Evolutionary conservation across 1,284 basidiomycete genomes (phyloP), one percentile per base, ranked within the genome.

Genomic region (Microbotryum lychnidis-dioicae): DNA sequence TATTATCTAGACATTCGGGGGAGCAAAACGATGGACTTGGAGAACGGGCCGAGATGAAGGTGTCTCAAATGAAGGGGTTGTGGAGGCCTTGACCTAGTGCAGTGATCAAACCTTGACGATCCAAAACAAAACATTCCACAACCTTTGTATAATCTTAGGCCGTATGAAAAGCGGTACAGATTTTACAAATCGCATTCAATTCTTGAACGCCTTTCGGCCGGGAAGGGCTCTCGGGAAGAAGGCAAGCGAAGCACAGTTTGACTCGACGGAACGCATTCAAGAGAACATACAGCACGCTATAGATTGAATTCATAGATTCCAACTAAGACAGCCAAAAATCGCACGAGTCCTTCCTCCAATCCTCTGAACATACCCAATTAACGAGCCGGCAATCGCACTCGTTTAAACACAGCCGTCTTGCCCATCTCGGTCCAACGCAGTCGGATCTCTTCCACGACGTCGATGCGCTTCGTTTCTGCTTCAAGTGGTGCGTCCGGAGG

Each of bases 361-460:
- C 27, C 14, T 50, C 14, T 12, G 9, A 16, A 20, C 42, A 56
- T 6, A 42, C 37, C 37, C 12, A 6, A 18, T 42, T 2, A 42
- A 18, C 37, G 37, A 12, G 37, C 12, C 16, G 37, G 37, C 37
- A 67, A 45, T 25, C 65, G 37, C 8, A 69, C 59, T 2, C 67
- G 56, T 46, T 25, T 52, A 25, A 69, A 67, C 8, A 54, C 48
- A 9, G 50, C 44, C 9, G 67, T 61, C 54, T 63, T 63, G 51
- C 60, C 59, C 58, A 69, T 23, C 59, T 67, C 63, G 6, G 33
- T 16, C 67, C 67, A 69, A 3, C 59, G 25, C n/a, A 69, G 7
- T 20, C 66, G 57, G 18, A 69, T 67, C 63, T 69, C 67, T 25
- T 69, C 67, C 23, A 67, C 55, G 16, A 25, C 50, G 31, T 66